Base-by-base conservation (phyloP, 140 eudicot species). In the Senecio squalidus region DNA sequence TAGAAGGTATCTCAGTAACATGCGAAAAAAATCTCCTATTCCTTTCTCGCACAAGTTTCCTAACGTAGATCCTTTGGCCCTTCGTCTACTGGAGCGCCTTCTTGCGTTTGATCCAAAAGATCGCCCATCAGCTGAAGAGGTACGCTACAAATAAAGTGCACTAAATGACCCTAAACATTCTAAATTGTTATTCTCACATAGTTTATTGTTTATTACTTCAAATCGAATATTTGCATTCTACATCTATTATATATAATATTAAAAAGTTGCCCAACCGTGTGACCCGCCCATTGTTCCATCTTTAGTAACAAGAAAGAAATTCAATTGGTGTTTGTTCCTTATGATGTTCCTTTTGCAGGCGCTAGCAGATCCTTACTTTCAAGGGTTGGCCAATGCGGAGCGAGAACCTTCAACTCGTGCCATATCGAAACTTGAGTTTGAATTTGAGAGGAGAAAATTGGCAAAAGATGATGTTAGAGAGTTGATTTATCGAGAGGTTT, bases 401-500 rank as follows among this genome's bases (percentile, higher is more conserved):
- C 76, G 79, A 16, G 98, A 90, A 58, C 98, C 95, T 47, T 63
- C 84, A 30, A 86, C 91, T 38, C 84, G 74, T 9, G 80, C 98
- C 34, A 90, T 90, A 65, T 83, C 98, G 53, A 90, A 90, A 57
- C 83, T 90, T 14, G 98, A 86, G 71, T 90, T 90, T 68, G 98
- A 83, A 71, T 90, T 90, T 75, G 98, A 90, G 65, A 77, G 94
- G 60, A 80, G 85, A 40, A 90, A 90, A 72, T 50, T 86, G 58
- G 64, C 79, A 4, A 90, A 90, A 71, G 98, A 90, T 76, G 98
- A 90, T 77, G 95, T 90, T 53, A 86, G 98, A 68, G 98, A 86
- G 64, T 62, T 90, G 67, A 90, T 90, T 9, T 90, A 90, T 69
- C 72, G 98, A 60, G 98, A 86, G 98, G 98, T 90, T 55, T 28